These are phyloP conservation scores for Prunus fruticosa DNA, from an alignment of 306 rosid genomes.

Conservation along the genomic window DNA sequence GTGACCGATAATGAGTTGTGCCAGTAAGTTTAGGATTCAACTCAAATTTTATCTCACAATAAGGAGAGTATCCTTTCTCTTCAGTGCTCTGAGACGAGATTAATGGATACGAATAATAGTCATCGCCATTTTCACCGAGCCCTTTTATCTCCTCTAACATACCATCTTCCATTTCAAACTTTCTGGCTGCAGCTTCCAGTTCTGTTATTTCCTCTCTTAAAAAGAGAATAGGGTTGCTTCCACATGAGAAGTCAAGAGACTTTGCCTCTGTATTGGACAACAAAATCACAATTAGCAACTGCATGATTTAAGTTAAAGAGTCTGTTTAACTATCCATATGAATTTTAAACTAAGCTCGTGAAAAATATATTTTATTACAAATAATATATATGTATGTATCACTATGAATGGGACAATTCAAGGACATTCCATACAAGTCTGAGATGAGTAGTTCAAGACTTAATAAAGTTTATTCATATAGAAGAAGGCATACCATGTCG, in stretches of 20 bases:
- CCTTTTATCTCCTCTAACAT: slow-evolving; percentile 40
- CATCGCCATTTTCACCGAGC: slow-evolving; percentile 44
- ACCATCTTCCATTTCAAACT: slow-evolving; percentile 70
- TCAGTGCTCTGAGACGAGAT: slow-evolving; percentile 54
- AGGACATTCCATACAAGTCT: not conserved
- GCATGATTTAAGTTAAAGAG: not conserved
- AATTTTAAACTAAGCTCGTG: not conserved
- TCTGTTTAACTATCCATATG: not conserved
- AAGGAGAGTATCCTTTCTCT: slow-evolving; percentile 62
- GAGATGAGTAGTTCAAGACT: not conserved
- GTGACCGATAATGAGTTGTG: slow-evolving; percentile 36
- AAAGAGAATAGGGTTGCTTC: slow-evolving; percentile 49
- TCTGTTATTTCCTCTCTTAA: slow-evolving; percentile 71
- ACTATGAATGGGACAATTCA: not conserved
- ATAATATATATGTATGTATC: too few relatives aligned
- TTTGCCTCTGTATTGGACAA: slow-evolving; percentile 47
- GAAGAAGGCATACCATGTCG: slow-evolving; percentile 72
- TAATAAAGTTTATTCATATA: not conserved
- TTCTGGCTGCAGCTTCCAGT: slow-evolving; percentile 83
- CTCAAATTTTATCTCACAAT: slow-evolving; percentile 61
- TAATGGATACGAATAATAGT: slow-evolving; percentile 61
- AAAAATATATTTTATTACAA: too few relatives aligned
- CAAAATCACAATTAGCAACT: not conserved
- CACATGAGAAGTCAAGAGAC: slow-evolving; percentile 70
- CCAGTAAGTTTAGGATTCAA: slow-evolving; percentile 31